phyloP scores from a whole-genome alignment of 108 stramenopile species.

The Cyclotella kingstonii region DNA sequence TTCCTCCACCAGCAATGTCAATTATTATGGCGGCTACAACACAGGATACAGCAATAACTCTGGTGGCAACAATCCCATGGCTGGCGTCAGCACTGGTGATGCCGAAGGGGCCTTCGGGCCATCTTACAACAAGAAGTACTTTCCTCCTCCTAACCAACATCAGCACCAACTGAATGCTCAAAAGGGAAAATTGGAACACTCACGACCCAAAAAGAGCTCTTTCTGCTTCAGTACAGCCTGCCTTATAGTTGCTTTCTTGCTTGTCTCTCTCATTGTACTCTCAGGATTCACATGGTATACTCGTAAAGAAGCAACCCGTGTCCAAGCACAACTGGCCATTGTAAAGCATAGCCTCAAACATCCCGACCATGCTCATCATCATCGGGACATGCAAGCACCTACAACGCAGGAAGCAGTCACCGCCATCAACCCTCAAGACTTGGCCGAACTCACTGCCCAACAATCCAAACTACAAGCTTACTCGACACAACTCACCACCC shows the following conservation, averaged over 20 bases:
- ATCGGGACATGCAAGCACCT: background rate
- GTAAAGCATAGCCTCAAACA: too few relatives aligned
- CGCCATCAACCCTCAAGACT: background rate
- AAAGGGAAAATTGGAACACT: too few relatives aligned
- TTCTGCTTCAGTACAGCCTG: too few relatives aligned
- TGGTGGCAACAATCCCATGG: background rate
- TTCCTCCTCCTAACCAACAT: background rate
- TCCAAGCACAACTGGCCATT: too few relatives aligned
- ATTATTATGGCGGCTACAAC: slow-evolving; percentile 8
- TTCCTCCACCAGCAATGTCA: background rate
- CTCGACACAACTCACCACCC: background rate
- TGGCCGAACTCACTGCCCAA: background rate
- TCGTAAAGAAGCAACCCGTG: too few relatives aligned
- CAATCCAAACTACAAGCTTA: background rate
- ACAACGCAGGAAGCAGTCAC: background rate
- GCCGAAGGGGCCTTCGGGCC: background rate
- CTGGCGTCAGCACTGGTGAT: background rate
- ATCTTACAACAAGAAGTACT: background rate
- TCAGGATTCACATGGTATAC: too few relatives aligned
- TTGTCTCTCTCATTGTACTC: too few relatives aligned
- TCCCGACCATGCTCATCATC: too few relatives aligned
- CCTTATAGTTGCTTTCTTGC: too few relatives aligned
- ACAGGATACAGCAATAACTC: too few relatives aligned
- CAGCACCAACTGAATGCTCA: too few relatives aligned
- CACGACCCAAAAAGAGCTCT: too few relatives aligned